A percentile compares a stretch with the other conserved stretches of the same genome.
Conservation (phyloP, 208 protist species). For the Crithidia brevicula region DNA sequence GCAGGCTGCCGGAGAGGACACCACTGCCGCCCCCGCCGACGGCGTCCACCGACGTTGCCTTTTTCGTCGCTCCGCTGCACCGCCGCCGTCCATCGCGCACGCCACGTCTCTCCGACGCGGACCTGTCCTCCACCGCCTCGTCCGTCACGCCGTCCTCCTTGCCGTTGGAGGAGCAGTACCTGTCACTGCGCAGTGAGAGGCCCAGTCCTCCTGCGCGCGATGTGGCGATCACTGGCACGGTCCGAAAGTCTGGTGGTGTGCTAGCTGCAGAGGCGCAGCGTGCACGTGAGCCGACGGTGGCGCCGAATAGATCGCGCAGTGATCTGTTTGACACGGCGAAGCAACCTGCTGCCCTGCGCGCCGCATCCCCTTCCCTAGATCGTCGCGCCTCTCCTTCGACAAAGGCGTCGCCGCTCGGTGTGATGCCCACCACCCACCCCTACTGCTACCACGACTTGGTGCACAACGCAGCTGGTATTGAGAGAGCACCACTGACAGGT, state of each 20-base stretch:
- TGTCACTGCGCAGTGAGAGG: background rate
- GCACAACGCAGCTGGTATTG: background rate
- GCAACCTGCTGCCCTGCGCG: too few relatives aligned
- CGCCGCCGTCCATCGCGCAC: slow-evolving; percentile 15
- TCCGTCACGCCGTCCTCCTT: background rate
- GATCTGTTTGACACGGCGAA: too few relatives aligned
- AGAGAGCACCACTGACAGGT: background rate
- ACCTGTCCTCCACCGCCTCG: background rate
- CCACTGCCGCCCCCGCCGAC: too few relatives aligned
- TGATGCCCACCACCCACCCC: slow-evolving; percentile 28
- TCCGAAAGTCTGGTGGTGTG: too few relatives aligned
- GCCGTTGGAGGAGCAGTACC: background rate
- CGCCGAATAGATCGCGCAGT: too few relatives aligned
- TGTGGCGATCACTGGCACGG: too few relatives aligned
- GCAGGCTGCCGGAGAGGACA: background rate
- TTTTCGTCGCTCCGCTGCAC: too few relatives aligned
- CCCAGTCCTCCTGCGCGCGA: background rate
- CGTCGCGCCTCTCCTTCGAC: too few relatives aligned
- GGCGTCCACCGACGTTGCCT: background rate
- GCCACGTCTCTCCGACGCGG: slow-evolving; percentile 9
- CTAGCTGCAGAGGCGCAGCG: too few relatives aligned
- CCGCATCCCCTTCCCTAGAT: too few relatives aligned
- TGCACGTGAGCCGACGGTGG: too few relatives aligned
- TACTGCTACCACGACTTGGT: slow-evolving; percentile 18
- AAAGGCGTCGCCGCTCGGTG: background rate